These are phyloP conservation scores for Aspergillus cavernicola DNA, from an alignment of 495 filamentous ascomycete species.

Conservation along the genomic window DNA sequence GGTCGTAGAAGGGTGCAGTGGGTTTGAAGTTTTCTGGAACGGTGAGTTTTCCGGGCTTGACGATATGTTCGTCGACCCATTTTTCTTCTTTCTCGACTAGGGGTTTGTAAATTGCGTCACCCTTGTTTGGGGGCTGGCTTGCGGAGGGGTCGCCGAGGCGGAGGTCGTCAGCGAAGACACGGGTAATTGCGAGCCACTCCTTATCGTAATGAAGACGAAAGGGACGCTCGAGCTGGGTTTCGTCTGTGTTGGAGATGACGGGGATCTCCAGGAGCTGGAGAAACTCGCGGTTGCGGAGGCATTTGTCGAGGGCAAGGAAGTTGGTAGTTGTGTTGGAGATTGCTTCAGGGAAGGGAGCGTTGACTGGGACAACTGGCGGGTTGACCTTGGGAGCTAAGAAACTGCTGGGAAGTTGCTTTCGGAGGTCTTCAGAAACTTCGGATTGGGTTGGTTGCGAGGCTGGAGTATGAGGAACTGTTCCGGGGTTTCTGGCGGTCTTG, in stretches of 20 bases:
- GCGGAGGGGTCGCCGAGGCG: conserved; percentile 53
- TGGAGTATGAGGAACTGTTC: neutral
- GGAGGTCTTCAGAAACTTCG: conserved; percentile 54
- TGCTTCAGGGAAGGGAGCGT: conserved; percentile 37
- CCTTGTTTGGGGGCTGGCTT: conserved; percentile 47
- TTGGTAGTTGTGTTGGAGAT: conserved; percentile 73
- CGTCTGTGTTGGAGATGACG: conserved; percentile 32
- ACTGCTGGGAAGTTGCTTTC: conserved; percentile 62
- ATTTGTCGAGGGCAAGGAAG: conserved; percentile 88
- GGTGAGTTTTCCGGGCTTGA: conserved; percentile 50
- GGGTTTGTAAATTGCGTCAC: conserved; percentile 58
- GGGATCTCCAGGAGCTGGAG: conserved; percentile 67
- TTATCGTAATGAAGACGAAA: conserved; percentile 72
- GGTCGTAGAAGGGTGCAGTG: conserved; percentile 70
- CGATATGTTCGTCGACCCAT: conserved; percentile 77
- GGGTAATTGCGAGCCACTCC: conserved; percentile 92
- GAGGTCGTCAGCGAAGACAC: conserved; percentile 64
- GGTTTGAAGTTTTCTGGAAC: conserved; percentile 72
- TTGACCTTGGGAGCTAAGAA: conserved; percentile 46
- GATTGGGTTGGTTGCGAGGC: conserved; percentile 3
- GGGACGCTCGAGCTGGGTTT: conserved; percentile 22
- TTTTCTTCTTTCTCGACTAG: conserved; percentile 59
- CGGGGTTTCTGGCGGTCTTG: neutral
- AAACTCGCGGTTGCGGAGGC: conserved; percentile 68
- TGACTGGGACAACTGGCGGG: conserved; percentile 31